These are phyloP conservation scores for Litsea cubeba DNA, from an alignment of 164 flowering plant genomes.

Conservation along the genomic window DNA sequence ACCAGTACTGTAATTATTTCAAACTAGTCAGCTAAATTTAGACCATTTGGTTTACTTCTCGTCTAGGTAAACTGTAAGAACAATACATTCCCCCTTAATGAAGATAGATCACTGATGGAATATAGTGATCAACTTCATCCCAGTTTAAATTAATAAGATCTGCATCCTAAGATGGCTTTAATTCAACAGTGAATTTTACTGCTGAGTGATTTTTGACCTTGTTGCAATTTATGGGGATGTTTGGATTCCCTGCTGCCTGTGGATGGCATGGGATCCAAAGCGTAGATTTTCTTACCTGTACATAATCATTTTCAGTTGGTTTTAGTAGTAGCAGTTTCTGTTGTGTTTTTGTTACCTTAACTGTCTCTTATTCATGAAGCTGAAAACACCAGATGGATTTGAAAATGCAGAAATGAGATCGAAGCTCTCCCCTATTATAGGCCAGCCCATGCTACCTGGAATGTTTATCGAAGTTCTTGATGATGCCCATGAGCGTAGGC, in stretches of 20 bases:
- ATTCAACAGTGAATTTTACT: neutral
- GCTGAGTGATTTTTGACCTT: neutral
- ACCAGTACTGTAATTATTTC: neutral
- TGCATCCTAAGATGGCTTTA: neutral
- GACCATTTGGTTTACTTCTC: neutral
- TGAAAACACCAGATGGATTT: constrained; percentile 55
- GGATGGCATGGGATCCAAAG: too few relatives aligned
- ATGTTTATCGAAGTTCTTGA: constrained; percentile 40
- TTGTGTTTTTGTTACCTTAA: constrained; percentile 30
- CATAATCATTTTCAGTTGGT: neutral
- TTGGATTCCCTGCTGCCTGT: too few relatives aligned
- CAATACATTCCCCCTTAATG: neutral
- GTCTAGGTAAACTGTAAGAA: neutral
- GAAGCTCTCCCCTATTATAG: constrained; percentile 58
- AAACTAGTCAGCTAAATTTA: too few relatives aligned
- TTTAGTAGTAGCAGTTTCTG: neutral
- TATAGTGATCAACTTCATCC: neutral
- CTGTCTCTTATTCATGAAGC: constrained; percentile 57
- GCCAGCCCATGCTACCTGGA: constrained; percentile 67
- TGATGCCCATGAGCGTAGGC: constrained; percentile 25
- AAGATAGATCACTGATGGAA: neutral
- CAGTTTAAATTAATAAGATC: neutral
- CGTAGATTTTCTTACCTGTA: too few relatives aligned
- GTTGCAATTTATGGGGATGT: neutral
- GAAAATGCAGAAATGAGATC: constrained; percentile 49